A percentile compares a stretch with the other conserved stretches of the same genome.
Evolutionary conservation across 2,329 filamentous ascomycete genomes (phyloP).

Genomic region (Cladobotryum mycophilum): DNA sequence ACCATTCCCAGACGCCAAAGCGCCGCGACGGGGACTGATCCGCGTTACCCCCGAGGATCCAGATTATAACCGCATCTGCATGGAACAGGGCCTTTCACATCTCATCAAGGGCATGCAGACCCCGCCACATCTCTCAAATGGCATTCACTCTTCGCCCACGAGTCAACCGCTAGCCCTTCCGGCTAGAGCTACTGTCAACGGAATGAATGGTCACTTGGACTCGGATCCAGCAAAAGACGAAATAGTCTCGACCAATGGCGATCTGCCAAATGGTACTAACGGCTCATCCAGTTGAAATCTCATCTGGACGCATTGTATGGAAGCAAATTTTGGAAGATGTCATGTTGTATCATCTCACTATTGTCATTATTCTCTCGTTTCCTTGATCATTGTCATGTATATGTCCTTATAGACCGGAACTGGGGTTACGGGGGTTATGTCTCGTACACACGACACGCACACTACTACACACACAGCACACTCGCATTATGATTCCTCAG

Average conservation of each 20-base stretch:
- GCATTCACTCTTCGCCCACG: constrained; percentile 40
- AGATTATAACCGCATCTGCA: constrained; percentile 49
- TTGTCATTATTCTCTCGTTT: not conserved
- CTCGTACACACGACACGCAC: too few relatives aligned
- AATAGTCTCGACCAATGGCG: constrained; percentile 17
- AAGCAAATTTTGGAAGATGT: constrained; percentile 1
- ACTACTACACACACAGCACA: not conserved
- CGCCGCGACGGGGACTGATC: constrained; percentile 49
- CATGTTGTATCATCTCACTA: constrained; percentile 6
- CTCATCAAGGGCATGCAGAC: constrained; percentile 42
- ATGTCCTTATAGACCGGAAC: not conserved
- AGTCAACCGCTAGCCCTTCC: constrained; percentile 29
- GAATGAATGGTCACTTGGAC: constrained; percentile 19
- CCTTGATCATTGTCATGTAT: not conserved
- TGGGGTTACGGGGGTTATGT: not conserved
- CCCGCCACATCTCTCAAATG: constrained; percentile 38
- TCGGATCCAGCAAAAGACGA: constrained; percentile 16
- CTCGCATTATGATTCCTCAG: not conserved
- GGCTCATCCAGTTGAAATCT: constrained; percentile 13
- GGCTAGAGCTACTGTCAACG: constrained; percentile 25
- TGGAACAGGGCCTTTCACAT: constrained; percentile 52
- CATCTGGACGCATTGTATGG: not conserved
- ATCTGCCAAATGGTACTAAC: constrained; percentile 25
- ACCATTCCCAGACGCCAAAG: constrained; percentile 49
- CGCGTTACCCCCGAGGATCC: constrained; percentile 50